Evolutionary conservation across 2,329 filamentous ascomycete species (phyloP).

Genomic region (Botryotinia globosa): DNA sequence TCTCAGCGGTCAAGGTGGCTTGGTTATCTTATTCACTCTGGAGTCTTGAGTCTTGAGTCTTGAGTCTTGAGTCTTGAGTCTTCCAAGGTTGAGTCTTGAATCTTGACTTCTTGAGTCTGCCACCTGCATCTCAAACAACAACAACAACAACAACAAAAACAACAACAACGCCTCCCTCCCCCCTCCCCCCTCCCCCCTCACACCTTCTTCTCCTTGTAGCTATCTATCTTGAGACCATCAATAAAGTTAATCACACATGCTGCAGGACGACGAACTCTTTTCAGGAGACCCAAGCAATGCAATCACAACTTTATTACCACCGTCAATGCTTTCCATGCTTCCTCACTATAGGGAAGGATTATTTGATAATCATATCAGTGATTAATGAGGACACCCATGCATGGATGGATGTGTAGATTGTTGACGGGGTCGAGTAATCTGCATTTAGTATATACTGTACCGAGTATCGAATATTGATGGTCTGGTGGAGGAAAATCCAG

Average conservation of each 20-base stretch:
- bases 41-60: background rate
- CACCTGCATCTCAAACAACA: background rate
- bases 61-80: background rate
- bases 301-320: background rate
- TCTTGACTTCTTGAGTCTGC: background rate
- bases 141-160: too few species aligned
- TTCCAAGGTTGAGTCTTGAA: background rate
- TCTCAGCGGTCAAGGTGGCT: constrained; percentile 4
- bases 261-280: background rate
- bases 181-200: background rate
- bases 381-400: background rate
- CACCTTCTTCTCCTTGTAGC: background rate
- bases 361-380: background rate
- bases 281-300: background rate
- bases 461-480: constrained; percentile 2
- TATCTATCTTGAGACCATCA: background rate
- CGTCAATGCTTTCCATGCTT: constrained; percentile 5
- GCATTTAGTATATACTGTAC: background rate
- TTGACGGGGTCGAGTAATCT: background rate
- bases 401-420: background rate
- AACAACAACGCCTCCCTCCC: background rate
- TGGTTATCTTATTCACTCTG: background rate
- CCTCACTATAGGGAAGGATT: background rate
- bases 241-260: background rate
- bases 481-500: background rate